A percentile compares a stretch with the other conserved stretches of the same genome.
Evolutionary conservation across 2,329 filamentous ascomycete genomes (phyloP).

Genomic region (Fusarium anthophilum): DNA sequence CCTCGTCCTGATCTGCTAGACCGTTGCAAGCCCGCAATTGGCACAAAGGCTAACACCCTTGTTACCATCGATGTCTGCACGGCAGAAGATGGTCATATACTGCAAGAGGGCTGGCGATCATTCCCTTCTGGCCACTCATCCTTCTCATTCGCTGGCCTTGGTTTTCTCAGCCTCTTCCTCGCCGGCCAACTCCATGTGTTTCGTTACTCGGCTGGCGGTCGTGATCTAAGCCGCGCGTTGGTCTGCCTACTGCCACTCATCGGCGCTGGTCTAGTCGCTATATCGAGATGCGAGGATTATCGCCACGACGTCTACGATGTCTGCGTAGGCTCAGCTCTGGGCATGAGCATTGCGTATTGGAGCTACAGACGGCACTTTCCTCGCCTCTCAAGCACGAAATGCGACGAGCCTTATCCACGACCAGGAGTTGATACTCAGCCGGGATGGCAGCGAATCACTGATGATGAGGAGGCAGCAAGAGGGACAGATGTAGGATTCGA

Average conservation of each 20-base stretch:
- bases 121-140: conserved; percentile 85
- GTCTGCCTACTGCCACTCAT: conserved; percentile 68
- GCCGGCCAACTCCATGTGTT: conserved; percentile 73
- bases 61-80: conserved; percentile 78
- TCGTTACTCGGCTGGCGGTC: conserved; percentile 53
- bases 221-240: conserved; percentile 65
- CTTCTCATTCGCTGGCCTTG: conserved; percentile 81
- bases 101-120: conserved; percentile 86
- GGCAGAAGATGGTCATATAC: conserved; percentile 70
- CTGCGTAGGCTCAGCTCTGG: conserved; percentile 67
- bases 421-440: conserved; percentile 50
- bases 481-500: conserved; percentile 52
- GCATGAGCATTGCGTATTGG: conserved; percentile 69
- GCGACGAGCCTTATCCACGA: conserved; percentile 66
- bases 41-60: conserved; percentile 60
- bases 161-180: conserved; percentile 76
- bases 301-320: conserved; percentile 78
- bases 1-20: conserved; percentile 72
- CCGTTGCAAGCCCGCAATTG: conserved; percentile 77
- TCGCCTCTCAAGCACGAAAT: conserved; percentile 59
- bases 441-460: conserved; percentile 57
- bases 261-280: conserved; percentile 73
- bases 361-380: conserved; percentile 74
- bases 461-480: conserved; percentile 61
- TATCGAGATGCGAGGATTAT: conserved; percentile 75